Evolutionary conservation across 441 rosid genomes (phyloP).

Genomic region (Erysimum cheiri): DNA sequence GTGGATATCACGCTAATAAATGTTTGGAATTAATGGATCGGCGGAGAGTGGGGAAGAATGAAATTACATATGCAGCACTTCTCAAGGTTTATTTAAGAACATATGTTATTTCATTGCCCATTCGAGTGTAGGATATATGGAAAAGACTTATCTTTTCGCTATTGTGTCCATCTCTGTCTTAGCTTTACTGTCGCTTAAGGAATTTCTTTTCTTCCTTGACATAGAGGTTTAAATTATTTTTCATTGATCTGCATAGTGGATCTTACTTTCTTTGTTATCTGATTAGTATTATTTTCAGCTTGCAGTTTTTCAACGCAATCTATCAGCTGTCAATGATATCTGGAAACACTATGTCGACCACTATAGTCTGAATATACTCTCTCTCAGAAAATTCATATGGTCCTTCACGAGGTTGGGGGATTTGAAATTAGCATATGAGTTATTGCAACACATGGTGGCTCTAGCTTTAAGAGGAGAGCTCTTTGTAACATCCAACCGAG

Average conservation of each 20-base stretch:
- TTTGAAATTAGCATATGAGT: slow-evolving; percentile 66
- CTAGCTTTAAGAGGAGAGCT: slow-evolving; percentile 50
- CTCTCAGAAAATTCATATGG: slow-evolving; percentile 64
- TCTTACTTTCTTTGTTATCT: slow-evolving; percentile 35
- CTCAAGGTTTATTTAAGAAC: slow-evolving; percentile 66
- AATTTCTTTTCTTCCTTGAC: not conserved
- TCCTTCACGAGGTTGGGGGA: slow-evolving; percentile 76
- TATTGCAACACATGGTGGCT: slow-evolving; percentile 80
- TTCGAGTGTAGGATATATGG: slow-evolving; percentile 10
- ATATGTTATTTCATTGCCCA: not conserved
- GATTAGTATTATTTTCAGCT: slow-evolving; percentile 56
- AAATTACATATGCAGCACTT: slow-evolving; percentile 69
- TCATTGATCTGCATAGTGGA: slow-evolving; percentile 4
- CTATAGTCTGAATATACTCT: slow-evolving; percentile 56
- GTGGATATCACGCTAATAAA: slow-evolving; percentile 51
- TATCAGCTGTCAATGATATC: slow-evolving; percentile 58
- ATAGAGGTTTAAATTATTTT: slow-evolving; percentile 21
- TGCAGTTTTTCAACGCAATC: slow-evolving; percentile 70
- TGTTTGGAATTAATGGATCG: slow-evolving; percentile 90
- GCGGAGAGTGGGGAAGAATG: slow-evolving; percentile 71
- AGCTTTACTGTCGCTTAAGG: not conserved
- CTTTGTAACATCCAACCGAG: slow-evolving; percentile 42
- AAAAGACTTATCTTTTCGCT: not conserved
- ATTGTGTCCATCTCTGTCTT: not conserved
- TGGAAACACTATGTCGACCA: slow-evolving; percentile 70